Base-by-base conservation (phyloP, 2,329 filamentous ascomycete species). In the Aspergillus sp. region DNA sequence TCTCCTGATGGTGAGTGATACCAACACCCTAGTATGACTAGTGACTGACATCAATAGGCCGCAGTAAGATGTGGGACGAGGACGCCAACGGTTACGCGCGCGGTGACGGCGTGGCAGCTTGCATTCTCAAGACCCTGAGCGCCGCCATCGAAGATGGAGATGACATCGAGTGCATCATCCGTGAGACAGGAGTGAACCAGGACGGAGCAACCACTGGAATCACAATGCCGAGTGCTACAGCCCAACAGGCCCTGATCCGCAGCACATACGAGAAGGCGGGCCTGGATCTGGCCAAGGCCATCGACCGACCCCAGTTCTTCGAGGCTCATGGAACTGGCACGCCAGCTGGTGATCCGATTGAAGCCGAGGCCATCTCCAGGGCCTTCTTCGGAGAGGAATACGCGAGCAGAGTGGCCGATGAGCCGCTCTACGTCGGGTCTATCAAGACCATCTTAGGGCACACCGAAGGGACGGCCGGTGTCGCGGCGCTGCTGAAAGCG, bases 11-110 rank as follows among this genome's bases (percentile, higher is more conserved):
- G 70, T 2, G 13, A 12, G 33, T 15, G 11, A 13, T 34, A 37
- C 0, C 4, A 3, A 9, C 4, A 11, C 33, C 2, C 12, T 34
- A 6, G 13, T 37, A 12, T 15, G 2, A 4, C 13, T 12, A 6
- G 11, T 37, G 2, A 15, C 33, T 15, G 2, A 37, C 33, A 0
- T 37, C 1, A 6, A 2, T 13, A 37, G 33, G 33, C 33, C 61
- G 53, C 19, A 74, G 67, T 30, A 60, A 70, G 22, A 70, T 64
- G 2, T 77, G 75, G 50, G 79, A 80, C 56, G 60, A 70, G 6
- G 63, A 68, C 11, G 78, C 75, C 0, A 72, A 76, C 52, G 80
- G 80, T 1, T 82, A 82, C 57, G 75, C 69, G 0, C 71, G 79
- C 12, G 80, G 79, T 3, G 80, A 83, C 62, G 80, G 75, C 6